Evolutionary conservation across 2,329 filamentous ascomycete genomes (phyloP), one percentile per base, ranked within the genome.

Genomic region (Calycina herbarum): DNA sequence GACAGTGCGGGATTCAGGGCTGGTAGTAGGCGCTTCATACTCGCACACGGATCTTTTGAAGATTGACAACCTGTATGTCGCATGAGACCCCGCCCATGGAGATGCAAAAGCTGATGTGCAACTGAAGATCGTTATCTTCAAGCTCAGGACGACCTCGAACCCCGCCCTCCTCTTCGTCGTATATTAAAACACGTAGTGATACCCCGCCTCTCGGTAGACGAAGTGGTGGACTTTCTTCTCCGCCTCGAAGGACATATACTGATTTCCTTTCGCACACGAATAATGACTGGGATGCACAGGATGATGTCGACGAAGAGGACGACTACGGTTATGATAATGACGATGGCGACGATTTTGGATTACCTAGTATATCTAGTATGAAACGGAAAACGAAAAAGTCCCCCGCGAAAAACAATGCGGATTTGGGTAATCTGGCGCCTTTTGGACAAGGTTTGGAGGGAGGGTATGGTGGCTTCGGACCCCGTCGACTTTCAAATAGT

Each of bases 21-120:
- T 94, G 68, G 91, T 99, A 42, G 91, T 98, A 66, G 95, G 95
- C 72, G 95, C 95, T 64, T 90, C 94, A 57, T 99, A 99, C 77
- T 98, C 95, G 15, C 95, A 99, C 79, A 92, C 94, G 33, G 94
- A 98, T 79, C 92, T 97, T 76, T 84, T 97, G 73, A 96, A 94
- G 78, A 90, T 94, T 75, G 92, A 93, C 75, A 86, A 88, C 33
- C 73, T 94, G 92, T 95, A 85, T 71, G 85, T 78, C 38, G 65
- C 20, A 51, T 1, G 11, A 24, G 60, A 62, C 29, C 40, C 35
- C 38, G 27, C 35, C 15, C n/a, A 20, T 40, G 61, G 59, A 13
- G 38, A 62, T 59, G 40, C 64, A 35, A 59, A 42, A 63, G 60
- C 45, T 69, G 40, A 67, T 60, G 62, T 68, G 65, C 58, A 29